Evolutionary conservation across 805 yeast genomes (phyloP), one percentile per base, ranked within the genome.

Genomic region (Myxozyma sirexii): DNA sequence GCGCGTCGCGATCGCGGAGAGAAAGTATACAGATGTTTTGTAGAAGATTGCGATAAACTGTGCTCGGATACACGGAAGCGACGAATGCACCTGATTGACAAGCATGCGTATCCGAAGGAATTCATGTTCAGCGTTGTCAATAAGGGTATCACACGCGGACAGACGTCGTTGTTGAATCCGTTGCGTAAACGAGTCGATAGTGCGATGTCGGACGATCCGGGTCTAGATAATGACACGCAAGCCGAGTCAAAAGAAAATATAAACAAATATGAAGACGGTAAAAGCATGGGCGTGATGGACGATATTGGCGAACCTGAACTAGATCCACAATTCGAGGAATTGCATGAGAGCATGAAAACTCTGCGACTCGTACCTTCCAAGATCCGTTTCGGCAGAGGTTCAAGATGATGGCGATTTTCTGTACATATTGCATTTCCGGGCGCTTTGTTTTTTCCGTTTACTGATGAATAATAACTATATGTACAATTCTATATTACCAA

Each of bases 41-140:
- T 72, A 4, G 64, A 65, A 15, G 71, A 66, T 2, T 84, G 88
- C 67, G 71, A 65, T 21, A 72, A 75, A 54, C 24, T 68, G 2
- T 82, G 81, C 60, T 59, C 72, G 3, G 71, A 75, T 23, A 77
- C 75, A 26, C 66, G 69, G 37, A 77, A 77, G 51, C 70, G 87
- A 52, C 64, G 78, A 41, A 64, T 76, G 53, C 88, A 84, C 69
- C 68, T 83, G 66, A 74, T 81, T 8, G 80, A 79, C 44, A 75
- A 75, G 54, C 88, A 84, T 67, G 75, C 74, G 1, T 82, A 79
- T 63, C 85, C 86, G 0, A 68, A 63, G 56, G 74, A 66, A 26
- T 68, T 47, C 35, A 49, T 54, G 56, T 67, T 64, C 48, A 31
- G 31, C 23, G 59, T 67, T 8, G 67, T 67, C 15, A 38, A 42